Evolutionary conservation across 768 basidiomycete genomes (phyloP).

Genomic region (Macrolepiota dolichaula): DNA sequence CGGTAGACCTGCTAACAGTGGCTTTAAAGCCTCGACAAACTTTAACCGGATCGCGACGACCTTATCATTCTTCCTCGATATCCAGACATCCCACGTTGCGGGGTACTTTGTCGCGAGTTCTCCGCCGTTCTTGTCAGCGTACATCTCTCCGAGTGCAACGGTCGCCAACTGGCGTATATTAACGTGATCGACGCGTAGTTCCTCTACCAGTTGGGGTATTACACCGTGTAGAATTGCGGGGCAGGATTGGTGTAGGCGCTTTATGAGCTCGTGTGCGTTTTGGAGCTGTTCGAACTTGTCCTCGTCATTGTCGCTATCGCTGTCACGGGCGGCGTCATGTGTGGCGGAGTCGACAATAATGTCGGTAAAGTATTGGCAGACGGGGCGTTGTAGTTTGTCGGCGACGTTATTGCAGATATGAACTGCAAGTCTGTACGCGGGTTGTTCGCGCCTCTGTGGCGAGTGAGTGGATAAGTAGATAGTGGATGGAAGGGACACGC

Average conservation of each 20-base stretch:
- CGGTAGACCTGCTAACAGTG: slow-evolving; percentile 59
- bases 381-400: slow-evolving; percentile 85
- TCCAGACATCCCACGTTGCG: slow-evolving; percentile 82
- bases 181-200: slow-evolving; percentile 73
- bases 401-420: slow-evolving; percentile 81
- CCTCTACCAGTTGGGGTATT: slow-evolving; percentile 90
- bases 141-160: slow-evolving; percentile 87
- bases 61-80: slow-evolving; percentile 77
- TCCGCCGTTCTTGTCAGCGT: slow-evolving; percentile 65
- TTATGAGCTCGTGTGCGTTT: slow-evolving; percentile 81
- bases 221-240: slow-evolving; percentile 85
- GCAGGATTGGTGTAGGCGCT: slow-evolving; percentile 74
- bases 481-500: slow-evolving; percentile 25
- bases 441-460: slow-evolving; percentile 60
- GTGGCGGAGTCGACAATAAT: slow-evolving; percentile 64
- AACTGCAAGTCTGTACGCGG: slow-evolving; percentile 78
- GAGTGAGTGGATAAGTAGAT: slow-evolving; percentile 5
- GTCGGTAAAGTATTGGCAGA: slow-evolving; percentile 92
- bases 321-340: slow-evolving; percentile 13
- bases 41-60: slow-evolving; percentile 64
- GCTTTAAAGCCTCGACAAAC: slow-evolving; percentile 69
- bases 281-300: slow-evolving; percentile 70
- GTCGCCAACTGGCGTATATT: slow-evolving; percentile 79
- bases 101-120: slow-evolving; percentile 83
- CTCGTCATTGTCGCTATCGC: slow-evolving; percentile 39